These are phyloP conservation scores for Megacollybia marginata DNA, from an alignment of 768 basidiomycete genomes.

Conservation along the genomic window DNA sequence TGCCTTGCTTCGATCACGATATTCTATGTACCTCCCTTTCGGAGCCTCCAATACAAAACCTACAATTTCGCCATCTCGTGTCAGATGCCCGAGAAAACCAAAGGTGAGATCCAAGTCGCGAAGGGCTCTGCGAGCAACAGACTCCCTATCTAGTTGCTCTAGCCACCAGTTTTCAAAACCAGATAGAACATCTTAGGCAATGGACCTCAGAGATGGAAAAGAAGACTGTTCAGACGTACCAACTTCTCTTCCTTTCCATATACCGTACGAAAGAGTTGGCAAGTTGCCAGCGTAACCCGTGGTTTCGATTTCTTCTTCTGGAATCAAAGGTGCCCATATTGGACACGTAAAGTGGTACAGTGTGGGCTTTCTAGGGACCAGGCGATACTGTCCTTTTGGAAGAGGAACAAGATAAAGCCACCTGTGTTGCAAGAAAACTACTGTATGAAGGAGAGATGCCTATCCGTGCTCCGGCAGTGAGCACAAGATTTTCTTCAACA, in stretches of 20 bases:
- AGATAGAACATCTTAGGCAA: constrained; percentile 22
- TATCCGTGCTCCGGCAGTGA: background rate
- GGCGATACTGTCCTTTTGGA: constrained; percentile 19
- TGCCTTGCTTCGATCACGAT: constrained; percentile 17
- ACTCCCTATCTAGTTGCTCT: constrained; percentile 18
- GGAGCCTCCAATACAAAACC: constrained; percentile 31
- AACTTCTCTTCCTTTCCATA: constrained; percentile 31
- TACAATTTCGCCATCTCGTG: constrained; percentile 19
- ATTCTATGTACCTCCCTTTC: constrained; percentile 20
- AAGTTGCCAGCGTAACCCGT: constrained; percentile 16
- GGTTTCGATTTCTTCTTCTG: constrained; percentile 28
- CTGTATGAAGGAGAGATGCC: constrained; percentile 13
- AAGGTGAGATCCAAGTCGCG: constrained; percentile 28
- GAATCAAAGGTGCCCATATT: constrained; percentile 27
- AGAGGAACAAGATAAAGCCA: constrained; percentile 26
- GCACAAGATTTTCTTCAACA: constrained; percentile 16
- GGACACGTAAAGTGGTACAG: constrained; percentile 20
- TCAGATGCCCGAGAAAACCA: constrained; percentile 14
- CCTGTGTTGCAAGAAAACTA: constrained; percentile 27
- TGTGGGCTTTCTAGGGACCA: constrained; percentile 18
- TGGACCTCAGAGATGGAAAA: background rate
- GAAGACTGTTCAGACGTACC: constrained; percentile 17
- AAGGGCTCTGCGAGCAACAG: constrained; percentile 21
- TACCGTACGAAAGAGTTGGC: constrained; percentile 19
- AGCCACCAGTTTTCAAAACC: constrained; percentile 22